Conservation (phyloP, 192 early-diverging fungal genomes). For the Coemansia sp. region DNA sequence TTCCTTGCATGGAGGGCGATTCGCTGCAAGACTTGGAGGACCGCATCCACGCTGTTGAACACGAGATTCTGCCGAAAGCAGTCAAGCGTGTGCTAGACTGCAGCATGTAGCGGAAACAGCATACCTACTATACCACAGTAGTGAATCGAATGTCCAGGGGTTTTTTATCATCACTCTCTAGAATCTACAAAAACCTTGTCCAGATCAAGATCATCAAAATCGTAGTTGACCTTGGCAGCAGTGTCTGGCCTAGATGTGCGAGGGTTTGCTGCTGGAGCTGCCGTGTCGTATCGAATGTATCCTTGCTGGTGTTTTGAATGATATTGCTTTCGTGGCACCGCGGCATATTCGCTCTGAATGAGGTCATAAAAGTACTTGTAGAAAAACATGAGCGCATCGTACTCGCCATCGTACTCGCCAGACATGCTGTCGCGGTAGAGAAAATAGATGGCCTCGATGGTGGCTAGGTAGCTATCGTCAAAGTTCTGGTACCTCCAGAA, state of each 20-base stretch:
- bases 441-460: conserved; percentile 96
- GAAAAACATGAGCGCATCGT: conserved; percentile 88
- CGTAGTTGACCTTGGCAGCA: conserved; percentile 32
- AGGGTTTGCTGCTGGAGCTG: conserved; percentile 11
- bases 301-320: conserved; percentile 55
- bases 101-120: background rate
- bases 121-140: background rate
- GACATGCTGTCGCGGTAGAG: conserved; percentile 79
- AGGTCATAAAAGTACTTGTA: conserved; percentile 87
- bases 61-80: conserved; percentile 82
- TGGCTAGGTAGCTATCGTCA: conserved; percentile 74
- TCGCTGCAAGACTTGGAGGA: conserved; percentile 78
- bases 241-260: conserved; percentile 19
- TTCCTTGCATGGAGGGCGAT: conserved; percentile 78
- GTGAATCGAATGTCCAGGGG: background rate
- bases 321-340: conserved; percentile 59
- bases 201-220: conserved; percentile 37
- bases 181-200: conserved; percentile 16
- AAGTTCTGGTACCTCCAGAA: conserved; percentile 92
- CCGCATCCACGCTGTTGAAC: conserved; percentile 89
- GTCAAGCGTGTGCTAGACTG: conserved; percentile 40
- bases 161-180: background rate
- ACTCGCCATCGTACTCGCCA: conserved; percentile 67
- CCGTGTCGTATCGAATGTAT: conserved; percentile 61
- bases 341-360: conserved; percentile 78